A percentile compares a stretch with the other conserved stretches of the same genome.
Conservation (phyloP, 306 rosid species). For the Ziziphus jujuba region DNA sequence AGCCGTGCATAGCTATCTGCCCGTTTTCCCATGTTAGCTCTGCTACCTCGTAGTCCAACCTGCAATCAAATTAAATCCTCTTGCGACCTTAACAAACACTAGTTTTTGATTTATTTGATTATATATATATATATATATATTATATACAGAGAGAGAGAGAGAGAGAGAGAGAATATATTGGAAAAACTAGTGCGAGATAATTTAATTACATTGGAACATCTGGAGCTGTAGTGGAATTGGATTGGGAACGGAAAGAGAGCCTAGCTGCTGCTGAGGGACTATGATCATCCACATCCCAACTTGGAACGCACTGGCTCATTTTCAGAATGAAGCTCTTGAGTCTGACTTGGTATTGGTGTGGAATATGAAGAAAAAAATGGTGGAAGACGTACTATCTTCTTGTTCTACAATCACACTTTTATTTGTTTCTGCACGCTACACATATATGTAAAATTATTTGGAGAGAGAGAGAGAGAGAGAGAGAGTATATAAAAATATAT, state of each 20-base stretch:
- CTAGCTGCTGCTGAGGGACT: conserved; percentile 20
- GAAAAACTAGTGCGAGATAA: conserved; percentile 12
- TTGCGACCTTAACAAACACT: too few species aligned
- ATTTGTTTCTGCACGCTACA: too few species aligned
- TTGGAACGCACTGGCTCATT: conserved; percentile 92
- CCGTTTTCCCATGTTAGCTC: conserved; percentile 97
- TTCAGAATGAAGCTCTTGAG: not conserved
- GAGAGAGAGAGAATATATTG: conserved; percentile 17
- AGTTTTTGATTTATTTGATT: too few species aligned
- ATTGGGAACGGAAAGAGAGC: conserved; percentile 47
- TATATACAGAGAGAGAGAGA: too few species aligned
- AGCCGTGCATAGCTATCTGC: conserved; percentile 73
- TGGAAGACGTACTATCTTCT: too few species aligned
- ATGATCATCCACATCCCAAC: conserved; percentile 67
- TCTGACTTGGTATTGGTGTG: too few species aligned
- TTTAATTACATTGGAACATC: conserved; percentile 57
- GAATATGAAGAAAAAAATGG: too few species aligned
- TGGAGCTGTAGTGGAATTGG: conserved; percentile 45
- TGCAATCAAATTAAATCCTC: conserved; percentile 26
- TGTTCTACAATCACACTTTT: too few species aligned
- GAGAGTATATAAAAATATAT: too few species aligned
- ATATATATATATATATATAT: not conserved
- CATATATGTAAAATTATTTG: too few species aligned
- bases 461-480: too few species aligned
- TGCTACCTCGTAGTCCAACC: conserved; percentile 77